A percentile compares a stretch with the other conserved stretches of the same genome.
phyloP scores from a whole-genome alignment of 768 basidiomycete genomes.

The Suillus subluteus region DNA sequence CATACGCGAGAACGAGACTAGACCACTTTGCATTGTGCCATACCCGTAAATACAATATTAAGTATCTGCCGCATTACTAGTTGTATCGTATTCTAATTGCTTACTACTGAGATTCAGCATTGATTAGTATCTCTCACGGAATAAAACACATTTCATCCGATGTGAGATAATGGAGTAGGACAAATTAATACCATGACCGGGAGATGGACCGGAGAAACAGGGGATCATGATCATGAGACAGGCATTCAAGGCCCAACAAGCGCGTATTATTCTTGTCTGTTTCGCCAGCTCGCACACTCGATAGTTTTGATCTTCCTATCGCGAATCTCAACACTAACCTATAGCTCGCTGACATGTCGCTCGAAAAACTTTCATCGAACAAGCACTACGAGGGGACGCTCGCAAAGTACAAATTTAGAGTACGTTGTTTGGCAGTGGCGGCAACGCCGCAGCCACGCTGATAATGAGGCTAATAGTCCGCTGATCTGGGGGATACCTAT shows the following conservation, averaged over 20 bases:
- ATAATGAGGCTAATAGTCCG: slow-evolving; percentile 51
- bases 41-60: slow-evolving; percentile 5
- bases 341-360: slow-evolving; percentile 24
- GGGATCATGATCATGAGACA: neutral
- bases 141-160: neutral
- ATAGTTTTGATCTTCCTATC: slow-evolving; percentile 7
- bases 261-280: slow-evolving; percentile 5
- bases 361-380: slow-evolving; percentile 76
- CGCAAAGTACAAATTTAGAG: slow-evolving; percentile 87
- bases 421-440: slow-evolving; percentile 28
- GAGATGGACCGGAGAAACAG: slow-evolving; percentile 5
- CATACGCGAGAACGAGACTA: neutral
- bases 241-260: neutral
- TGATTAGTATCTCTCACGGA: slow-evolving; percentile 6
- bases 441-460: neutral
- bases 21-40: neutral
- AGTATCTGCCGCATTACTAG: slow-evolving; percentile 5
- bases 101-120: neutral
- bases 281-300: neutral
- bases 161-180: neutral
- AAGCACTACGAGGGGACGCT: slow-evolving; percentile 81
- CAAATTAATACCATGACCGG: slow-evolving; percentile 6
- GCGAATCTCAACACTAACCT: slow-evolving; percentile 18
- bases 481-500: slow-evolving; percentile 65
- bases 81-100: slow-evolving; percentile 1